Base-by-base conservation (phyloP, 768 basidiomycete species). In the Trametes maxima region DNA sequence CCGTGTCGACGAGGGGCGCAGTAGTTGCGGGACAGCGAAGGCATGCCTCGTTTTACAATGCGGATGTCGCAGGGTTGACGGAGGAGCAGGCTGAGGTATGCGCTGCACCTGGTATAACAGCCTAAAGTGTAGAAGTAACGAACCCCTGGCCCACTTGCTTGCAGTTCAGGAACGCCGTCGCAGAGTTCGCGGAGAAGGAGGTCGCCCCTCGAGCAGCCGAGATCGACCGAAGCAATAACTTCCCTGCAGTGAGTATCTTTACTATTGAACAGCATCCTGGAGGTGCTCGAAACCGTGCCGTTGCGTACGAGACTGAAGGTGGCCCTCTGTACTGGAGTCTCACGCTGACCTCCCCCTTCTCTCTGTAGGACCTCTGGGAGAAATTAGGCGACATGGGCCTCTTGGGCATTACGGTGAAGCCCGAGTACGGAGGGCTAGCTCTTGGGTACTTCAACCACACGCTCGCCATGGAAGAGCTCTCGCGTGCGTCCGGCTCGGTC, bases 401-500 rank as follows among this genome's bases (percentile, higher is more conserved):
- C 28, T 83, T 98, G 17, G 95, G 95, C 58, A 79, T 91, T 24
- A 98, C 95, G 5, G 92, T 90, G 17, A 82, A 87, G 12, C 82
- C 88, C 40, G 79, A 90, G 67, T 92, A 92, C 65, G 86, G 88
- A n/a, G 95, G 95, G 2, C 79, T 96, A 44, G 85, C 80, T 2
- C 79, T 92, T 63, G 94, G 94, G 2, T 95, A 95, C 74, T 80
- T 95, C 51, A 82, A 93, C 52, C 94, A 95, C 74, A 90, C 89
- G 4, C 80, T 98, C 49, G 95, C 92, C 7, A 97, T 97, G 95
- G 95, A 98, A 77, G 92, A 92, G 63, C 78, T 98, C 56, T 96
- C 95, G 37, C 79, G 86, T 24, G 91, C 92, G 17, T 96, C 95
- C 6, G 95, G 93, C 36, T 94, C 93, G 4, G 90, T 98, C 25